Conservation (phyloP, 2,329 filamentous ascomycete species). For the Fusarium luffae region DNA sequence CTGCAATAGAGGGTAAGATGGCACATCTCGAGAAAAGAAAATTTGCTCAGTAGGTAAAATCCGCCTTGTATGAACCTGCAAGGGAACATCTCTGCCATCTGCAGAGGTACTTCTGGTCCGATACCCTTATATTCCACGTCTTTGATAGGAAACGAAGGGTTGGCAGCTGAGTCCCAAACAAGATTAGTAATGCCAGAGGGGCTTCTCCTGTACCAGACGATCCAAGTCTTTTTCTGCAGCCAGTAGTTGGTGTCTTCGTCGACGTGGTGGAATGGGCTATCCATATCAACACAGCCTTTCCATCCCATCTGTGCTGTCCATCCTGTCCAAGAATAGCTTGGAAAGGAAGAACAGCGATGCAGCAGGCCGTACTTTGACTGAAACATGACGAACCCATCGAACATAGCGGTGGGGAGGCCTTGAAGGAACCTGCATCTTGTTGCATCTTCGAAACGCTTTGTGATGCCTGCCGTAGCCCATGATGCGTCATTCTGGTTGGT, state of each 20-base stretch:
- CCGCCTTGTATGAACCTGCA: background rate
- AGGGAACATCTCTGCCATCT: background rate
- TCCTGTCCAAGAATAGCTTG: conserved; percentile 28
- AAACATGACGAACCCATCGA: conserved; percentile 10
- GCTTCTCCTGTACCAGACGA: conserved; percentile 27
- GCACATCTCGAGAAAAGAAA: background rate
- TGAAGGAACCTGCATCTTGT: conserved; percentile 6
- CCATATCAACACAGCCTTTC: background rate
- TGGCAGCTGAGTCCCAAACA: conserved; percentile 10
- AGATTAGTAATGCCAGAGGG: background rate
- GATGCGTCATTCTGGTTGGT: conserved; percentile 9
- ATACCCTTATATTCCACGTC: background rate
- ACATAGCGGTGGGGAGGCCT: background rate
- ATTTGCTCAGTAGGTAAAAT: background rate
- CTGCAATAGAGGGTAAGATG: conserved; percentile 16
- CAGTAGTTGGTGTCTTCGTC: background rate
- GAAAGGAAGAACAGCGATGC: conserved; percentile 10
- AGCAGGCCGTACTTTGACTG: accelerated
- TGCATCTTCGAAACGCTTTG: background rate
- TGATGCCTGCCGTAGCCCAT: conserved; percentile 11
- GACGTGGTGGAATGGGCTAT: background rate
- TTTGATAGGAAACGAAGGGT: background rate
- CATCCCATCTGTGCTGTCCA: background rate
- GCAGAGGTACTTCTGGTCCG: background rate
- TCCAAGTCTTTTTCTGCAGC: conserved; percentile 12